Evolutionary conservation across 106 monocot genomes (phyloP).

Genomic region (Dendrobium officinale): DNA sequence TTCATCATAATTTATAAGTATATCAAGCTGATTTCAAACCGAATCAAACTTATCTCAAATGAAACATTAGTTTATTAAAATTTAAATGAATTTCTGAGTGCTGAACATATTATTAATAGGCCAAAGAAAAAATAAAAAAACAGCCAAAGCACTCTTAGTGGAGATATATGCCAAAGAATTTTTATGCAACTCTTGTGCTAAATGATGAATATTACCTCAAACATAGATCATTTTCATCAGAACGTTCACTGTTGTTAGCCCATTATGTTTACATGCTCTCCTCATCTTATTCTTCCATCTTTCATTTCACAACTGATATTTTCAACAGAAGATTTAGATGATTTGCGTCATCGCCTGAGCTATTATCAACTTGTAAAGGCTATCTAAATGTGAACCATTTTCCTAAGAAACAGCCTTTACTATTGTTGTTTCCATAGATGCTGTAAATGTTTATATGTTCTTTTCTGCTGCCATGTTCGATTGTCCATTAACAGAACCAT

Average conservation of each 20-base stretch:
- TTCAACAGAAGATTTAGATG: background rate
- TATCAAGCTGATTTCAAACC: too few species aligned
- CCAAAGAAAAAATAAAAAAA: too few species aligned
- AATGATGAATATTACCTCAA: background rate
- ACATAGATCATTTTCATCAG: too few species aligned
- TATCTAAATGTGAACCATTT: background rate
- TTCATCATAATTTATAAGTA: too few species aligned
- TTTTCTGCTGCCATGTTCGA: constrained; percentile 38
- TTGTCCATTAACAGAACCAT: background rate
- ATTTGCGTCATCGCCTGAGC: background rate
- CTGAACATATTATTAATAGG: too few species aligned
- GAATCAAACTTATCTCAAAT: too few species aligned
- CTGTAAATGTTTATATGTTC: constrained; percentile 3
- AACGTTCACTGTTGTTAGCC: background rate
- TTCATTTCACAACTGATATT: background rate
- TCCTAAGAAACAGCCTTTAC: background rate
- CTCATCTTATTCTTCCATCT: background rate
- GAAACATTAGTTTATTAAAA: too few species aligned
- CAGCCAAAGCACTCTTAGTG: background rate
- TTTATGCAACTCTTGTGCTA: background rate
- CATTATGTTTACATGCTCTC: background rate
- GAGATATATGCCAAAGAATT: background rate
- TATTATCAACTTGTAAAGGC: background rate
- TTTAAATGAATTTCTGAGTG: too few species aligned
- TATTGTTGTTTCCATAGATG: background rate